Evolutionary conservation across 1,284 basidiomycete species (phyloP), one percentile per base, ranked within the genome.

Genomic region (Ceratobasidium sp.): DNA sequence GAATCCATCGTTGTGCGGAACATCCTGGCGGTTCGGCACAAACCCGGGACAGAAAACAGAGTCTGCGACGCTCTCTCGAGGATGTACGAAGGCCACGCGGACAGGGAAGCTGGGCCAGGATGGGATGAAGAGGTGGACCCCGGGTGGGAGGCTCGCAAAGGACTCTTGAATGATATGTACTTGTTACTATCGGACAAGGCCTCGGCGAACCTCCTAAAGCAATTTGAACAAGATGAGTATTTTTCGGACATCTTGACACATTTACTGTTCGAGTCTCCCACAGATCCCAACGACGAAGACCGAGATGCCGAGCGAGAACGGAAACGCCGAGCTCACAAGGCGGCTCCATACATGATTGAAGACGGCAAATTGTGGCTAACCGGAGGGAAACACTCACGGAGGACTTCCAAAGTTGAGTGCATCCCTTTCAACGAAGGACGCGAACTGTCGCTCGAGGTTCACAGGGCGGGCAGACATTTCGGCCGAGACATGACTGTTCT

Each of bases 401-500:
- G 3, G 72, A 28, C 23, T 6, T 15, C 78, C 1, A 18, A 72
- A 13, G 60, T 82, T 0, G 82, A 84, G 61, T 84, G 83, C 46
- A 40, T 84, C 0, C 69, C 82, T 0, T 51, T 60, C 10, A 23
- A 9, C 0, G 83, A 84, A 77, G 84, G 80, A 15, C 23, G 13
- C 3, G 13, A 18, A 15, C 42, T 53, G 15, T 64, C 76, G 1
- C 44, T 9, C 26, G 39, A 26, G 6, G 46, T 46, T 3, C 76
- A 78, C 42, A 42, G 63, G 28, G 26, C 20, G 10, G 56, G 60
- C 5, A 68, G 77, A 3, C 79, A 80, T 40, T 63, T 77, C 23
- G 49, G 64, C 0, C 49, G 78, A 1, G 73, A 79, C 46, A 26
- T 44, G 28, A 69, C 64, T 15, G 33, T 40, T 1, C 20, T 69